Evolutionary conservation across 257 asterid genomes (phyloP), one percentile per base, ranked within the genome.

Genomic region (Nicotiana paniculata): DNA sequence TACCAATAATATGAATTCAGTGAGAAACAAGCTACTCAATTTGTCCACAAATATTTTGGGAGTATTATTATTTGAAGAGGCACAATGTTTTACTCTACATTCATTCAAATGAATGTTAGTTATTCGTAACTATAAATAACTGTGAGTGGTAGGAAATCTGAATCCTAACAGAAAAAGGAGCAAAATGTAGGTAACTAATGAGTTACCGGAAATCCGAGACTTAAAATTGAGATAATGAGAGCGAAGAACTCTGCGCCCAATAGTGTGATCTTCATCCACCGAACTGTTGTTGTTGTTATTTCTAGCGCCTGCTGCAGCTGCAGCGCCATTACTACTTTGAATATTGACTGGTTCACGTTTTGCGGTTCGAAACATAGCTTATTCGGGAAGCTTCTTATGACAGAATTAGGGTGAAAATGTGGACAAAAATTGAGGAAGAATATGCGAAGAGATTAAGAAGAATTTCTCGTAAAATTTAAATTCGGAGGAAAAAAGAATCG

Each of bases 201-300:
- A 76, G 43, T 28, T 85, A 87, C 90, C 90, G 46, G 83, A 85
- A 76, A 88, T 88, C 9, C 86, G 85, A 77, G 58, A 64, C 82
- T 88, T 88, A 77, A 88, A 76, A 21, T 79, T 83, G 82, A 83
- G 87, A 79, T 88, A 88, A 18, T 89, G 91, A 43, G 86, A 85
- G 6, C 91, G 83, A 66, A 88, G 91, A 79, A 85, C 82, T 63
- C 91, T 85, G 37, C 90, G 86, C 17, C 83, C 84, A 51, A 55
- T 35, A 5, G 51, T 3, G 4, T 57, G 64, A 51, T 81, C 89
- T 26, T 62, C 84, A 11, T 28, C 86, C 43, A 80, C 46, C 13
- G 62, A 24, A 51, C 53, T 26, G 17, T 16, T 51, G 33, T 15
- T 48, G 33, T 57, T 57, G 57, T 53, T 28, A 43, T 37, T 33